phyloP scores from a whole-genome alignment of 805 yeast species.

The Metschnikowia proteae region DNA sequence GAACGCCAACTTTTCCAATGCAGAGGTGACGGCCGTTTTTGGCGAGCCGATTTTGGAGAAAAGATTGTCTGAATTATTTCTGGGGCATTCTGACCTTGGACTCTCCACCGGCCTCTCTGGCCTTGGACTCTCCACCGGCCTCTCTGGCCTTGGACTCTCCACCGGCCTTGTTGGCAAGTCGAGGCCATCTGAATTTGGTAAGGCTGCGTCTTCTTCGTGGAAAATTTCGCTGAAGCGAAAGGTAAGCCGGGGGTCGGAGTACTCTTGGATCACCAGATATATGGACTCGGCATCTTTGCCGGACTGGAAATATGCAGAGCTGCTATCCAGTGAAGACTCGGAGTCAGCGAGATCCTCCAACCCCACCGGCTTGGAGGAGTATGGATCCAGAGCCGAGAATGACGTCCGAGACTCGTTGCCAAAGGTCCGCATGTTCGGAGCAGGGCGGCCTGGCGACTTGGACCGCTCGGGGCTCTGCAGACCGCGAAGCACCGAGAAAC shows the following conservation, averaged over 20 bases:
- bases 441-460: background rate
- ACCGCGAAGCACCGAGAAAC: conserved; percentile 2
- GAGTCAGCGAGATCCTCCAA: conserved; percentile 41
- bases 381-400: conserved; percentile 3
- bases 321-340: conserved; percentile 16
- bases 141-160: too few relatives aligned
- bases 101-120: too few relatives aligned
- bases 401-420: conserved; percentile 9
- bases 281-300: conserved; percentile 25
- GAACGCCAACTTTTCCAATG: too few relatives aligned
- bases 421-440: background rate
- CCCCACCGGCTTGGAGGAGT: conserved; percentile 10
- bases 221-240: conserved; percentile 12
- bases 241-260: conserved; percentile 14
- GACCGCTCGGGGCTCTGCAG: conserved; percentile 10
- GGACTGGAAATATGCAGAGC: background rate
- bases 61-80: too few relatives aligned
- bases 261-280: conserved; percentile 30
- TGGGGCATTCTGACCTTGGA: too few relatives aligned
- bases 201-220: background rate
- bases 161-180: too few relatives aligned
- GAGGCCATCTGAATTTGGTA: too few relatives aligned
- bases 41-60: too few relatives aligned
- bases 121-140: too few relatives aligned
- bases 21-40: too few relatives aligned